These are phyloP conservation scores for Marsdenia floribunda DNA, from an alignment of 257 asterid species.

Conservation along the genomic window DNA sequence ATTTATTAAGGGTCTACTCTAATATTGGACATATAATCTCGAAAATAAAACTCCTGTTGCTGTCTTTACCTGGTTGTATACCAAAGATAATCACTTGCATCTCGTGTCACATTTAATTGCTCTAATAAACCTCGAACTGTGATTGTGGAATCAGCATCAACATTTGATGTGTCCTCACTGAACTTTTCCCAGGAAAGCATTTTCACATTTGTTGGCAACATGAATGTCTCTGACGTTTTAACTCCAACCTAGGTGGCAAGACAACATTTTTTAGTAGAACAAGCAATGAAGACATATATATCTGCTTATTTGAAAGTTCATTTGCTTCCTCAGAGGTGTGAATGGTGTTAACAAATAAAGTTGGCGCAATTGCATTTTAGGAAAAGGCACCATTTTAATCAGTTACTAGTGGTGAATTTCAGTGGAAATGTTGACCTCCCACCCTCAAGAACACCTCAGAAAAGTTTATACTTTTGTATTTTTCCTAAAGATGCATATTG, in stretches of 20 bases:
- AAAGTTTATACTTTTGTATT: not conserved
- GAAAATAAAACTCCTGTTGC: not conserved
- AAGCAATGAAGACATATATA: not conserved
- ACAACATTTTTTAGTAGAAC: not conserved
- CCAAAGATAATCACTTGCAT: conserved; percentile 88
- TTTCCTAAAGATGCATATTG: not conserved
- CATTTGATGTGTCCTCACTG: conserved; percentile 54
- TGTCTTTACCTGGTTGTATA: conserved; percentile 73
- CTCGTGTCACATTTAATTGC: conserved; percentile 89
- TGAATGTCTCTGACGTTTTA: conserved; percentile 41
- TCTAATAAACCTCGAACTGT: conserved; percentile 69
- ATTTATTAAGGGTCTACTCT: not conserved
- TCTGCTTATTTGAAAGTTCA: not conserved
- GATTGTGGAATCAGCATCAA: conserved; percentile 51
- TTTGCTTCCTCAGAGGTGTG: not conserved
- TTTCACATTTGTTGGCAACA: conserved; percentile 48
- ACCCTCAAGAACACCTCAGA: not conserved
- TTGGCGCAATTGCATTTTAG: not conserved
- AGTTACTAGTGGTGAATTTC: not conserved
- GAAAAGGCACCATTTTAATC: not conserved
- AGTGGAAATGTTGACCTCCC: not conserved
- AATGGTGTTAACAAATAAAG: not conserved
- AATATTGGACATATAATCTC: not conserved
- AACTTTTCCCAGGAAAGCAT: conserved; percentile 67
- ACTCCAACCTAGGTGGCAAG: conserved; percentile 45